Conservation (phyloP, 1,139 yeast species). For the Zygosaccharomyces pseudobailii region DNA sequence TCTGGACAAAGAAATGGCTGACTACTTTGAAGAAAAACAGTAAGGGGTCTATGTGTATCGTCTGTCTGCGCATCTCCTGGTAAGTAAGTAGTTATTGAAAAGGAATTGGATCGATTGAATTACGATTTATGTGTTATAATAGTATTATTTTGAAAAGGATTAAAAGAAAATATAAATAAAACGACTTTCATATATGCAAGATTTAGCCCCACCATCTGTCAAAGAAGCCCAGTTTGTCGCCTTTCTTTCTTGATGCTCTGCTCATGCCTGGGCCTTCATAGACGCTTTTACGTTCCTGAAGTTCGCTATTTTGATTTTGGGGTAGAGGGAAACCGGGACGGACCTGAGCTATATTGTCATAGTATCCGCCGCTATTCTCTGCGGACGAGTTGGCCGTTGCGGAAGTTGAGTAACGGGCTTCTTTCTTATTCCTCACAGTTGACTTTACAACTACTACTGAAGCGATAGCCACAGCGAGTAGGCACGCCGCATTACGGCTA, state of each 20-base stretch:
- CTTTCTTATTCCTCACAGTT: conserved; percentile 25
- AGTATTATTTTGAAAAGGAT: background rate
- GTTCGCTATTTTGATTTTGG: conserved; percentile 15
- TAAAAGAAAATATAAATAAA: background rate
- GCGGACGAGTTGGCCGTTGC: conserved; percentile 12
- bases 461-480: conserved; percentile 23
- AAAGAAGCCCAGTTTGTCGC: conserved; percentile 36
- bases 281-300: conserved; percentile 46
- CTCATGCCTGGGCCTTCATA: conserved; percentile 65
- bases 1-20: conserved; percentile 92
- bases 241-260: conserved; percentile 41
- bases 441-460: conserved; percentile 27
- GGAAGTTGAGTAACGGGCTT: conserved; percentile 26
- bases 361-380: conserved; percentile 17
- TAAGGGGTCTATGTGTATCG: background rate
- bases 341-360: conserved; percentile 36
- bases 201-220: conserved; percentile 26
- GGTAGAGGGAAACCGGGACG: conserved; percentile 42
- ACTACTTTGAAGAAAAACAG: conserved; percentile 47
- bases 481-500: conserved; percentile 22
- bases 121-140: background rate
- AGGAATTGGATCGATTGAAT: background rate
- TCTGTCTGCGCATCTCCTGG: background rate
- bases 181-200: background rate
- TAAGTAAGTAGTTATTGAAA: background rate